Percentiles rank a stretch among this genome's conserved stretches.
Evolutionary conservation across 2,329 filamentous ascomycete genomes (phyloP).

Genomic region (Aphanoascus verrucosus): DNA sequence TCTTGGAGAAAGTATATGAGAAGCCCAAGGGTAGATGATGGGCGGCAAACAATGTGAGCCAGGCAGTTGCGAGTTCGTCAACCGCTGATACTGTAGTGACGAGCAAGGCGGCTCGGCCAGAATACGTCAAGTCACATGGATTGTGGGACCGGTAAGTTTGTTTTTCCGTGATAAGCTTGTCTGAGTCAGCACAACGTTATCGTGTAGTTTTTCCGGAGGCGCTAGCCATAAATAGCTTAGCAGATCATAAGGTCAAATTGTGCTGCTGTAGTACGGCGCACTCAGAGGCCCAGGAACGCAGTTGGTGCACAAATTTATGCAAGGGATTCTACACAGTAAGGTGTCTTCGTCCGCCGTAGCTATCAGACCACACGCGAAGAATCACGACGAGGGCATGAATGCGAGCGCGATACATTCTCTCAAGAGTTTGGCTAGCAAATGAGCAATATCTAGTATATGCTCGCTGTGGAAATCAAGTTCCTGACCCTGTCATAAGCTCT

Average conservation of each 20-base stretch:
- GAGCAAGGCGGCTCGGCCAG: not conserved
- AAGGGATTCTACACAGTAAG: not conserved
- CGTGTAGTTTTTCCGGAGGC: not conserved
- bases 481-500: no score
- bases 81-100: not conserved
- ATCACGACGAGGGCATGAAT: not conserved
- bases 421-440: no score
- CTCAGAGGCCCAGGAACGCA: not conserved
- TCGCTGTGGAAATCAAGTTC: no score
- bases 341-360: not conserved
- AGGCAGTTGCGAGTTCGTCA: slow-evolving; percentile 1
- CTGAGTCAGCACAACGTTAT: not conserved
- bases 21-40: not conserved
- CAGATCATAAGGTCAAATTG: not conserved
- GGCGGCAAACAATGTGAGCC: not conserved
- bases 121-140: slow-evolving; percentile 5
- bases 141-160: not conserved
- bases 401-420: no score
- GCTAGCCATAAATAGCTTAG: not conserved
- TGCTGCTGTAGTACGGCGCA: not conserved
- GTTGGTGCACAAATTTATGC: slow-evolving; percentile 11
- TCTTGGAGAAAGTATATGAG: not conserved
- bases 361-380: not conserved
- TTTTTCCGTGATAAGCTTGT: not conserved
- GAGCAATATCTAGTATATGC: no score